Conservation (phyloP, 1,284 basidiomycete genomes). For the Ganoderma resinaceum region DNA sequence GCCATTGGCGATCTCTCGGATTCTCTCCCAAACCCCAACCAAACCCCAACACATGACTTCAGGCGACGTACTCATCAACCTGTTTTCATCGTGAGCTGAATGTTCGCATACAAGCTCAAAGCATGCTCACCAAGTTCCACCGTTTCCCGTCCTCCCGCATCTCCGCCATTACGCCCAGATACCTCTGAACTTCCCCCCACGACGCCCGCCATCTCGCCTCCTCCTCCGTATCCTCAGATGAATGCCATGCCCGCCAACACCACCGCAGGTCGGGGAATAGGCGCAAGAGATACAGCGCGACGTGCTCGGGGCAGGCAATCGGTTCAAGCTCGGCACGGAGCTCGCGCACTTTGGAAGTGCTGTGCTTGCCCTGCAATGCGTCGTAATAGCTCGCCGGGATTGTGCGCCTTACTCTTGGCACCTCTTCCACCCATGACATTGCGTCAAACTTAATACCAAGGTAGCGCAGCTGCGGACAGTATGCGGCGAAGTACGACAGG, state of each 20-base stretch:
- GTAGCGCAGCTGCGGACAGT: not conserved
- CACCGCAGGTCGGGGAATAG: not conserved
- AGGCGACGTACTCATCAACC: not conserved
- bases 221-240: not conserved
- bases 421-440: not conserved
- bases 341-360: not conserved
- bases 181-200: not conserved
- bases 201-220: not conserved
- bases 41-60: not conserved
- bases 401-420: not conserved
- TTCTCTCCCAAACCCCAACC: too few species aligned
- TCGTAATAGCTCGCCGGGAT: not conserved
- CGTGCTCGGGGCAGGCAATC: not conserved
- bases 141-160: not conserved
- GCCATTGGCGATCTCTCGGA: too few species aligned
- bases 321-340: not conserved
- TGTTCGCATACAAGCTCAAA: not conserved
- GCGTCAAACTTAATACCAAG: not conserved
- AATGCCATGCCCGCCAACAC: not conserved
- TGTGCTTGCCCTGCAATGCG: not conserved
- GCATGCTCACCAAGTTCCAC: not conserved
- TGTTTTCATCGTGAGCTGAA: not conserved
- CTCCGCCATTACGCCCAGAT: not conserved
- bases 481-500: not conserved
- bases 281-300: not conserved